phyloP scores from a whole-genome alignment of 2,329 filamentous ascomycete genomes.

The Rhexocercosporidium sp. region DNA sequence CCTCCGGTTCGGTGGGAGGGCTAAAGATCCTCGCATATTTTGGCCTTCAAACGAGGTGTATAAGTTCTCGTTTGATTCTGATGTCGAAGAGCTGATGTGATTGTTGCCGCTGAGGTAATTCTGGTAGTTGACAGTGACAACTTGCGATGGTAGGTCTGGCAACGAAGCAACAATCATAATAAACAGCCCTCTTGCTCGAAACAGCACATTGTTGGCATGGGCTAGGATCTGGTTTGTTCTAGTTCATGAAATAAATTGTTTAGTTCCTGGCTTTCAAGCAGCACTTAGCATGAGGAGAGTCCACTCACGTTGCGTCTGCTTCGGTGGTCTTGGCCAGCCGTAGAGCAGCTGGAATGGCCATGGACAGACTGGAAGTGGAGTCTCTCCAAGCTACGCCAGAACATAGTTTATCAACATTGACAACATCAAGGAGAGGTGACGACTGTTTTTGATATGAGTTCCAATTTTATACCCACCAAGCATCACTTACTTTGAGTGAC shows the following conservation, averaged over 20 bases:
- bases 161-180: slow-evolving; percentile 59
- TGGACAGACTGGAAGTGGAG: slow-evolving; percentile 47
- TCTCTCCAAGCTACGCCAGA: not conserved
- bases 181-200: slow-evolving; percentile 59
- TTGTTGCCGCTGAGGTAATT: not conserved
- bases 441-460: slow-evolving; percentile 23
- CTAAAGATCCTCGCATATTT: not conserved
- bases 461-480: not conserved
- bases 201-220: slow-evolving; percentile 58
- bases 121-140: slow-evolving; percentile 7
- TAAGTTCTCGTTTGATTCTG: not conserved
- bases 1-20: not conserved
- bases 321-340: slow-evolving; percentile 44
- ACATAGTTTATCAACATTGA: not conserved
- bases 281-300: not conserved
- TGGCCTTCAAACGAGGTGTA: not conserved
- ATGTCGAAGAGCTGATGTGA: not conserved
- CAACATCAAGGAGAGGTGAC: slow-evolving; percentile 44
- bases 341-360: slow-evolving; percentile 49
- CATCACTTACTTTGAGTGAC: slow-evolving; percentile 18
- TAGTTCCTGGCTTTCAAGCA: not conserved
- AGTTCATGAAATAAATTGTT: not conserved
- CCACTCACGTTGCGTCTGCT: slow-evolving; percentile 11
- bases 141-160: slow-evolving; percentile 38
- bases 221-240: slow-evolving; percentile 56